Base-by-base conservation (phyloP, 306 rosid genomes). In the Carpinus viminea region DNA sequence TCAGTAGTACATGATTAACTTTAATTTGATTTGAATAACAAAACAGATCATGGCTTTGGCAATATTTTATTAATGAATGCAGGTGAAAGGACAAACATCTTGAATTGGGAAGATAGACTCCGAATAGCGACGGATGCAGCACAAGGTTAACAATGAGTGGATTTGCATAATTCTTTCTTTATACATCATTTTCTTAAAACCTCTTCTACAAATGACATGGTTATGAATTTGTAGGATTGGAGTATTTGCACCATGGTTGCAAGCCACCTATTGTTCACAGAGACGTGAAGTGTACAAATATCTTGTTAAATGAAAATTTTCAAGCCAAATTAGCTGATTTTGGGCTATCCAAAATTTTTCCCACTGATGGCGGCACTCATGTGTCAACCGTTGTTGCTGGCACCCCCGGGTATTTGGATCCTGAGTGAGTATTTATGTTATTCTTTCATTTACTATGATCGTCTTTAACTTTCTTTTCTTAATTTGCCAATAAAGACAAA, bases 211-310 rank as follows among this genome's bases (percentile, higher is more conserved):
- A 56, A 45, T 17, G 41, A 34, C 12, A 8, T 13, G 46, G n/a
- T 12, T 28, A 2, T 26, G 11, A 64, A 68, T 38, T 53, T 50
- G 52, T 79, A 90, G 91, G 93, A 55, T 11, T 90, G 68, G 93
- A 90, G 70, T 88, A 90, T 78, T n/a, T 90, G 59, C 91, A 90
- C 15, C 41, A 78, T 15, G 92, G 90, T 76, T 85, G 90, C 38
- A 86, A 46, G 68, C 89, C 85, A 41, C 83, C 72, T 4, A 77
- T 83, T 48, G 38, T 74, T n/a, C 94, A 88, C 20, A 85, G 88
- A 79, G 89, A 88, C 69, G 89, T 88, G 54, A 90, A 90, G 75
- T 34, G 79, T 31, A 16, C 86, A 43, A 90, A 90, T 54, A 83
- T 90, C 65, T 85, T 86, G 70, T 51, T 86, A n/a, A 80, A 70